phyloP scores from a whole-genome alignment of 1,284 basidiomycete species.

The Pyrrhoderma lamaoense region DNA sequence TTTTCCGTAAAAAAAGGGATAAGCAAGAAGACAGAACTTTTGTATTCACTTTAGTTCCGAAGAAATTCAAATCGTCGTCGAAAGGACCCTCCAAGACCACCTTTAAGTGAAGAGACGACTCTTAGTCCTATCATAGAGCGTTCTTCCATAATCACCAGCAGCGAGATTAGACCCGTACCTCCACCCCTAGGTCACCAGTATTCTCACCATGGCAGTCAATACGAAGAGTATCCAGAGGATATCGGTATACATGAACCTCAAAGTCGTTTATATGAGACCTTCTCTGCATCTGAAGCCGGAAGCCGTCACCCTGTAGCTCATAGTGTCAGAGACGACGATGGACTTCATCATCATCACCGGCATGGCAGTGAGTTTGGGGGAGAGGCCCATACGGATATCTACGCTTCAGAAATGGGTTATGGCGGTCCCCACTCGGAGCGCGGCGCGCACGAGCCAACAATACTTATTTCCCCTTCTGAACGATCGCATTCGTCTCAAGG shows the following conservation, averaged over 20 bases:
- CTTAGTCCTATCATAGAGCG: slow-evolving; percentile 7
- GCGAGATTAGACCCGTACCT: slow-evolving; percentile 8
- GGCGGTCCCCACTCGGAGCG: slow-evolving; percentile 6
- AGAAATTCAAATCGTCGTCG: slow-evolving; percentile 11
- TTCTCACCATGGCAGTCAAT: background rate
- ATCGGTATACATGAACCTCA: slow-evolving; percentile 12
- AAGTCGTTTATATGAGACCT: slow-evolving; percentile 15
- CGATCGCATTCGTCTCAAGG: slow-evolving; percentile 9
- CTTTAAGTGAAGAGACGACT: background rate
- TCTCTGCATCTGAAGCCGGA: slow-evolving; percentile 10
- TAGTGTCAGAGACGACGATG: slow-evolving; percentile 5
- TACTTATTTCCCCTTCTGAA: slow-evolving; percentile 6
- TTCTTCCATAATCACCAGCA: background rate
- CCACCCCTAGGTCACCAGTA: slow-evolving; percentile 1
- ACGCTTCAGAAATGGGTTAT: slow-evolving; percentile 8
- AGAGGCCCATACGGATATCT: background rate
- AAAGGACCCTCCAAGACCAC: background rate
- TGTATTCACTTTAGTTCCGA: slow-evolving; percentile 1
- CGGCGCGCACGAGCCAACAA: background rate
- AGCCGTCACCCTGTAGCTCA: background rate
- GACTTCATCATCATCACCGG: background rate
- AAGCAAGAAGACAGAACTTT: background rate
- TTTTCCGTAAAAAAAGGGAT: background rate
- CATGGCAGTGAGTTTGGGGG: background rate
- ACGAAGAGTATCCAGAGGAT: slow-evolving; percentile 8